A percentile compares a stretch with the other conserved stretches of the same genome.
These are phyloP conservation scores for Pestalotiopsis sp. DNA, from an alignment of 2,329 filamentous ascomycete species.

Conservation along the genomic window DNA sequence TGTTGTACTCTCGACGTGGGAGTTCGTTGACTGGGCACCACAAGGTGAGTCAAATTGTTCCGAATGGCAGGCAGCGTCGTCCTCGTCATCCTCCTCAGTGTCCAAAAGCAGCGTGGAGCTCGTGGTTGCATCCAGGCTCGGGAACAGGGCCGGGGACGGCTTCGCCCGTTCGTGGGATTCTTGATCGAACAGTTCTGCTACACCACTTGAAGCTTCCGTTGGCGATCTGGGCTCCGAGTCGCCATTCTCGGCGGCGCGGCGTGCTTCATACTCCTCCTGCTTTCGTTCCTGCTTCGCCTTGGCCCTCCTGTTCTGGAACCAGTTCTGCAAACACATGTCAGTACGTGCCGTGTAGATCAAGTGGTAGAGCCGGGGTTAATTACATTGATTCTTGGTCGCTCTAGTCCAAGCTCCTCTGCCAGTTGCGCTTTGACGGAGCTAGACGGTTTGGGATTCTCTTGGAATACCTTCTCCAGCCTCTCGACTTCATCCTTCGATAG, in stretches of 20 bases:
- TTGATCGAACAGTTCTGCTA: conserved; percentile 25
- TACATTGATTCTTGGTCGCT: conserved; percentile 65
- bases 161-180: conserved; percentile 33
- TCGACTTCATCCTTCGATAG: conserved; percentile 77
- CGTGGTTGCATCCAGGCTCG: conserved; percentile 24
- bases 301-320: conserved; percentile 68
- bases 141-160: conserved; percentile 37
- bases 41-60: conserved; percentile 16
- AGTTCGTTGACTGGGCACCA: conserved; percentile 11
- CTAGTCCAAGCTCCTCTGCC: conserved; percentile 62
- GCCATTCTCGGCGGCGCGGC: conserved; percentile 38
- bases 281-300: conserved; percentile 66
- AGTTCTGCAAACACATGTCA: conserved; percentile 51
- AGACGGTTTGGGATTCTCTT: conserved; percentile 64
- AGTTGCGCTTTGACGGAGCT: conserved; percentile 62
- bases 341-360: conserved; percentile 6
- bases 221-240: conserved; percentile 35
- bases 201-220: conserved; percentile 9
- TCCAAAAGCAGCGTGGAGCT: conserved; percentile 17
- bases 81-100: conserved; percentile 18
- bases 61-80: conserved; percentile 16
- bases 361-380: conserved; percentile 20
- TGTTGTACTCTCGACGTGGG: conserved; percentile 15
- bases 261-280: conserved; percentile 48
- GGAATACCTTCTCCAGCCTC: conserved; percentile 60